Base-by-base conservation (phyloP, 345 rosid genomes). In the Eucalyptus grandis region DNA sequence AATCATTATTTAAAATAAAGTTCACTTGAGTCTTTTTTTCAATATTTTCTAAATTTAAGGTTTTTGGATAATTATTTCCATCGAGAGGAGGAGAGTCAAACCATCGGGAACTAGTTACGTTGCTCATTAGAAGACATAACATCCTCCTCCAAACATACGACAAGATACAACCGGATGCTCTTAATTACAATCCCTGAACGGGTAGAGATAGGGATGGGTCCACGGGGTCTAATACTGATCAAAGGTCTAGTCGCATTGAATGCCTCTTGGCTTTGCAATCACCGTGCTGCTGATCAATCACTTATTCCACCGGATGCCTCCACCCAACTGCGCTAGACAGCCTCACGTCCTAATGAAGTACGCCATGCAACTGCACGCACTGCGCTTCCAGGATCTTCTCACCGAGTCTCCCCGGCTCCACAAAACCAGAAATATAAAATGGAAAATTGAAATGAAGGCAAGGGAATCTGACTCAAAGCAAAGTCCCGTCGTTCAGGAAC, bases 1-100 rank as follows among this genome's bases (percentile, higher is more conserved):
- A 0, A 0, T 49, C 0, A 0, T 49, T 49, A 49, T 49, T 49
- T 14, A 0, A 49, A 49, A 49, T 49, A 49, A 49, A 0, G 0
- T 49, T 49, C 1, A 14, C 3, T 49, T 49, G 1, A 0, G 2
- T 49, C 17, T 3, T 0, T 49, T 49, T 49, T 49, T 14, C 0
- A 49, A 49, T n/a, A 14, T 49, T 49, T 49, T 6, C 1, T 53
- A 53, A 21, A 53, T 21, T 53, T 21, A 53, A 51, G 8, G 16
- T 14, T 51, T 16, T 51, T 16, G 9, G 17, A 1, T 51, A 51
- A 16, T 51, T 51, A 51, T 51, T 51, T 51, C 7, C 4, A 51
- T 0, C 1, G 2, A 17, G 9, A 51, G 2, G 1, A 51, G 54
- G 21, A 51, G 16, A 51, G 4, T 51, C 4, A 51, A 30, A 14